These are phyloP conservation scores for Sporisorium iseilematis-ciliati DNA, from an alignment of 1,284 basidiomycete genomes.

Conservation along the genomic window DNA sequence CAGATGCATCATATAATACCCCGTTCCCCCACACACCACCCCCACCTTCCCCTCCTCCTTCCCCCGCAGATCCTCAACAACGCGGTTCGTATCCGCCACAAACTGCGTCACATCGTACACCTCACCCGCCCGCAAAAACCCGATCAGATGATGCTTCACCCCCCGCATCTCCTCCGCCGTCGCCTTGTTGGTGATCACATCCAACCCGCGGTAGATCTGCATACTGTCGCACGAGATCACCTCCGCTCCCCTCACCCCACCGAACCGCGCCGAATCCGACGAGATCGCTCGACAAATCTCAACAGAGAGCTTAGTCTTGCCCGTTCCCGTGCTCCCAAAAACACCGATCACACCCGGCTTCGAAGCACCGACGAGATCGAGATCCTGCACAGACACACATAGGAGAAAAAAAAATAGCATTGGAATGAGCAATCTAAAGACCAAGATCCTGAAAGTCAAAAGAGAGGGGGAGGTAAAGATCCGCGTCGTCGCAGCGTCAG, in stretches of 20 bases:
- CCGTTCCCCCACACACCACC: slow-evolving; percentile 92
- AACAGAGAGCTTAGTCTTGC: slow-evolving; percentile 92
- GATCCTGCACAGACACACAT: slow-evolving; percentile 11
- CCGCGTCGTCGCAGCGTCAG: slow-evolving; percentile 23
- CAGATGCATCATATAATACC: slow-evolving; percentile 97
- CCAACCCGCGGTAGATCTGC: slow-evolving; percentile 95
- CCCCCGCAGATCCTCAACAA: slow-evolving; percentile 8
- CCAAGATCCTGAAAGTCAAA: slow-evolving; percentile 39
- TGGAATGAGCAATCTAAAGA: slow-evolving; percentile 29
- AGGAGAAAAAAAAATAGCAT: not conserved
- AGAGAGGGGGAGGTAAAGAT: slow-evolving; percentile 5
- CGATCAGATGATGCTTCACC: slow-evolving; percentile 89
- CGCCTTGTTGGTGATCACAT: slow-evolving; percentile 96
- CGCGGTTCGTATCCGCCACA: slow-evolving; percentile 64
- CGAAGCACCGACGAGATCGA: not conserved
- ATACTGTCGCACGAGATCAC: slow-evolving; percentile 97
- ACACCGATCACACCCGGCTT: slow-evolving; percentile 75
- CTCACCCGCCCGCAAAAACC: slow-evolving; percentile 79
- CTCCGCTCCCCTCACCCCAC: slow-evolving; percentile 66
- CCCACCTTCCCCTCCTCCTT: slow-evolving; percentile 74
- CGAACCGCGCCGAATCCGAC: not conserved
- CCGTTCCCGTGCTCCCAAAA: slow-evolving; percentile 94
- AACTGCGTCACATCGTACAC: slow-evolving; percentile 75
- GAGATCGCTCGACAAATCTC: slow-evolving; percentile 79
- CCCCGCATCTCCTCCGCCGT: slow-evolving; percentile 81